Base-by-base conservation (phyloP, 2,329 filamentous ascomycete species). In the Apiospora aurea region DNA sequence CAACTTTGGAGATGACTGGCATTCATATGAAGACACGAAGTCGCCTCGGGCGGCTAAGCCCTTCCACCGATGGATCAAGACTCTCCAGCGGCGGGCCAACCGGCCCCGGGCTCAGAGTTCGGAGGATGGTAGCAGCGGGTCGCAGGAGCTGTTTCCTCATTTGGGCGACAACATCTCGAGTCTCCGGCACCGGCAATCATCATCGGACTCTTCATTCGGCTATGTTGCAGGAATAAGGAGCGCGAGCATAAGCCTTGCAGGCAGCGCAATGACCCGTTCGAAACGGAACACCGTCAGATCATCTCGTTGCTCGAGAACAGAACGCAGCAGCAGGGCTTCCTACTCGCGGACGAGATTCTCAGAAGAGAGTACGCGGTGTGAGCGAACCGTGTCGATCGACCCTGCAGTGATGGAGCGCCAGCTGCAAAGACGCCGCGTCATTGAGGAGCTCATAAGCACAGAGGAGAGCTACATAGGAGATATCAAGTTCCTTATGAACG, bases 391-490 rank as follows among this genome's bases (percentile, higher is more conserved):
- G 6, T 77, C 82, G 13, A 74, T 91, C 14, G 94, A 97, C 75
- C 88, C 92, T 72, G 90, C 87, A 43, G 91, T 93, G n/a, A 88
- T 89, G 57, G 88, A 91, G 75, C 90, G 95, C 70, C 90, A 94
- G 1, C 82, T 93, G 26, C 93, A 95, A 77, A 90, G 96, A 73
- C 90, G 94, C 18, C 91, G 92, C 74, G 91, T 97, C 51, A 83
- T 98, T 47, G 93, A 96, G 79, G 96, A 98, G 82, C 85, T 98
- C 69, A 90, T 98, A 73, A 88, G 84, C 71, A 97, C 95, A 0
- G 96, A 98, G 81, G 93, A 96, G 79, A 90, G 92, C 77, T 98
- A 98, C 80, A 91, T 98, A 76, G 90, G 92, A 21, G 96, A 97
- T 77, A 82, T 98, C 72, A 94, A 94, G 77, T 94, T 96, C 75